A percentile compares a stretch with the other conserved stretches of the same genome.
Conservation (phyloP, 768 basidiomycete genomes). For the Lentinula aciculospora region DNA sequence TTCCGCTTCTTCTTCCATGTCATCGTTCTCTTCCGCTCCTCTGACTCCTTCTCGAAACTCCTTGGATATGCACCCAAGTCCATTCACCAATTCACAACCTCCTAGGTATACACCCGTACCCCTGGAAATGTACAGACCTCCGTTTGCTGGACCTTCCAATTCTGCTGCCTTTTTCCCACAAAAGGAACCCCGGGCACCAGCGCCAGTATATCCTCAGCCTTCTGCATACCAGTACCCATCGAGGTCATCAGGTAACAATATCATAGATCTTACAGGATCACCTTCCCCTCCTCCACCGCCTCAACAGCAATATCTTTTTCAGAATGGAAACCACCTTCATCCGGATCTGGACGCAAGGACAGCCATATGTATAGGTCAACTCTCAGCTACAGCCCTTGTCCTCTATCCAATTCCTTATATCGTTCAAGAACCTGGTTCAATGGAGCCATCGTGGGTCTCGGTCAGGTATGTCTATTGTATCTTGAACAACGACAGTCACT, state of each 20-base stretch:
- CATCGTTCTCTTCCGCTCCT: constrained; percentile 17
- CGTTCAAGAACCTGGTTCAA: constrained; percentile 32
- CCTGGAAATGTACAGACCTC: constrained; percentile 36
- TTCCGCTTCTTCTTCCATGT: constrained; percentile 14
- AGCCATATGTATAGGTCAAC: constrained; percentile 83
- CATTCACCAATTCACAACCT: constrained; percentile 6
- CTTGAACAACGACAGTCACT: background rate
- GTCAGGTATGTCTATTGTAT: constrained; percentile 25
- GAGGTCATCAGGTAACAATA: constrained; percentile 34
- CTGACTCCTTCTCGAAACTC: background rate
- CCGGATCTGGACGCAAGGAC: constrained; percentile 71
- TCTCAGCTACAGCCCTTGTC: constrained; percentile 78
- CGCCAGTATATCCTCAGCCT: constrained; percentile 14
- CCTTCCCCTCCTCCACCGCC: constrained; percentile 42
- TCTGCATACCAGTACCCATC: constrained; percentile 20
- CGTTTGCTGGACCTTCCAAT: constrained; percentile 42
- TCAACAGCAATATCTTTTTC: constrained; percentile 19
- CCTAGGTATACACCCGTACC: background rate
- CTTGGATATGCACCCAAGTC: constrained; percentile 13
- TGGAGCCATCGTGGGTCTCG: constrained; percentile 58
- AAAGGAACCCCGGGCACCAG: constrained; percentile 17
- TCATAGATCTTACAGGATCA: constrained; percentile 74
- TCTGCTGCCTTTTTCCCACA: constrained; percentile 25
- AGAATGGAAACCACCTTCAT: constrained; percentile 28
- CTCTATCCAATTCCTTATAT: constrained; percentile 79